Evolutionary conservation across 2,329 filamentous ascomycete species (phyloP), one percentile per base, ranked within the genome.

Genomic region (Ceratocystis lukuohia): DNA sequence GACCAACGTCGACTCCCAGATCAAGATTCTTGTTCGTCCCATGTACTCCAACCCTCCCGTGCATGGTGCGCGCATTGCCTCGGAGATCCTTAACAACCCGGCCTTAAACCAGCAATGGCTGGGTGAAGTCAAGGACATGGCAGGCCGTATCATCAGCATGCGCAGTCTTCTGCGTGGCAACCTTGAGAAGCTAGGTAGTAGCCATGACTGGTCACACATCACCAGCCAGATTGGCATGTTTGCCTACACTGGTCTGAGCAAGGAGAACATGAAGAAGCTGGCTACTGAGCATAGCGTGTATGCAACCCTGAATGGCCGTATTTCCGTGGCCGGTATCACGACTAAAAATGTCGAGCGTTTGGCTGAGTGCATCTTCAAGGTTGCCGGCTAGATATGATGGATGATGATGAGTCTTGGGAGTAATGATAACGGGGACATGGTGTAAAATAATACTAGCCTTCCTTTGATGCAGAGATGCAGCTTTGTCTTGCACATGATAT

Each of bases 141-240:
- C 94, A 69, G 91, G 96, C 79, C 92, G 94, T 75, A 99, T 99
- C 82, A 97, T 99, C 79, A 89, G 86, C 77, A 99, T 99, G 94
- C 90, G 94, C 72, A 87, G 89, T 69, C 85, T 96, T 66, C 86
- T 99, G 75, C 95, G 94, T 84, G 84, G 91, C 73, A 95, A 97
- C 81, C 86, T 99, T 66, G 90, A 96, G 84, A 87, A 89, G 78
- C 85, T 96, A 69, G 93, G 93, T 75, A 94, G 89, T 82, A 91
- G 91, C 84, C 91, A 95, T 78, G 90, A 97, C 82, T 99, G 94
- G 94, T 89, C 88, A 76, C 94, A 99, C 83, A 99, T 99, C 79
- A 97, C 94, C 71, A 92, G 83, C 79, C 91, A 96, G 84, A 99
- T 99, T 74, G 94, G 94, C 80, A 99, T 99, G 94, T 99, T 99